Percentiles rank a stretch among this genome's conserved stretches.
Conservation (phyloP, 768 basidiomycete species). For the Phanerochaete carnosa region DNA sequence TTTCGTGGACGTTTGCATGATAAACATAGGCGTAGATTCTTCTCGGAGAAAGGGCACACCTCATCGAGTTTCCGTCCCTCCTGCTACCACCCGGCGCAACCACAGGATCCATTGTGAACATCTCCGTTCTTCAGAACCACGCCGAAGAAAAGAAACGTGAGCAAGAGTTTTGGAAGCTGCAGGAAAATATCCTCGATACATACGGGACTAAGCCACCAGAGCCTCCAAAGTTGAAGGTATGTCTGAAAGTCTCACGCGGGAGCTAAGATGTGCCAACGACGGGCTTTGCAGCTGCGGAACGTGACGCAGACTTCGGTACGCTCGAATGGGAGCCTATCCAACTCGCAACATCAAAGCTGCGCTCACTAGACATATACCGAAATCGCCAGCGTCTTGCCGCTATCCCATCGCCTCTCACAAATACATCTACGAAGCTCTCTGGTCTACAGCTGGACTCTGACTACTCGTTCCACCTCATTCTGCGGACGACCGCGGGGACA, state of each 20-base stretch:
- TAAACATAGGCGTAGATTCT: conserved; percentile 57
- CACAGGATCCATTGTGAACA: conserved; percentile 95
- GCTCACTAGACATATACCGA: conserved; percentile 90
- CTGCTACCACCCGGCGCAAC: conserved; percentile 89
- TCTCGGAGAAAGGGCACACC: conserved; percentile 88
- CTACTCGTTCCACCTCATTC: conserved; percentile 91
- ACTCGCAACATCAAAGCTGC: conserved; percentile 81
- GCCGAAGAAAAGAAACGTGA: conserved; percentile 82
- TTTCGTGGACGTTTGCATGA: conserved; percentile 2
- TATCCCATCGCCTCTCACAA: conserved; percentile 77
- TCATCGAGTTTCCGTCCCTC: conserved; percentile 97
- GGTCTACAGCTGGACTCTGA: conserved; percentile 78
- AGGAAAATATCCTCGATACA: conserved; percentile 70
- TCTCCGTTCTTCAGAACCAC: conserved; percentile 87
- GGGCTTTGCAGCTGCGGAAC: conserved; percentile 65
- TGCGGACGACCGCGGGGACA: conserved; percentile 90
- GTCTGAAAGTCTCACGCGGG: conserved; percentile 15
- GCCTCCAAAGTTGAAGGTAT: conserved; percentile 71
- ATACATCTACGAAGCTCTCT: conserved; percentile 86
- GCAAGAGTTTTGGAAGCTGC: conserved; percentile 79
- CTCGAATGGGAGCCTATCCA: conserved; percentile 90
- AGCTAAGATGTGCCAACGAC: background rate
- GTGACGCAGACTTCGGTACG: conserved; percentile 97
- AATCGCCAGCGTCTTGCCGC: conserved; percentile 85
- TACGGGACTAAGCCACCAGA: conserved; percentile 70